Base-by-base conservation (phyloP, 2,329 filamentous ascomycete genomes). In the Diaporthe sp. region DNA sequence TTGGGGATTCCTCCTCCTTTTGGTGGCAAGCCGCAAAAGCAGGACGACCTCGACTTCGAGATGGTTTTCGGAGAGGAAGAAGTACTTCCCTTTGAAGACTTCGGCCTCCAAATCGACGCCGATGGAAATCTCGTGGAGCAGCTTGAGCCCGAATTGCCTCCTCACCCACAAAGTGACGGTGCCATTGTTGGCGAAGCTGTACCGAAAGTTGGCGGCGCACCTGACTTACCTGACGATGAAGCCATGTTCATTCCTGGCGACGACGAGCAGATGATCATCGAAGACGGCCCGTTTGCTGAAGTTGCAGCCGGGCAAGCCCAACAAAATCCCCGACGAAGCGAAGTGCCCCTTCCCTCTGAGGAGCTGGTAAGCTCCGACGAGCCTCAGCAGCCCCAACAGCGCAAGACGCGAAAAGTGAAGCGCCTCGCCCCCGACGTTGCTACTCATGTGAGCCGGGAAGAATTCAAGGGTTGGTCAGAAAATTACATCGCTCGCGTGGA, bases 401-500 rank as follows among this genome's bases (percentile, higher is more conserved):
- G 74, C 9, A 75, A 66, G 47, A 42, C 53, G 25, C 81, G 80
- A 12, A 80, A 78, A 7, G 79, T 79, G 42, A 81, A 79, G 55
- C 22, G 76, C 15, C 61, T 80, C 19, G 73, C 75, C 27, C 77
- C 78, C 9, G 83, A 85, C 58, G 76, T 79, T 12, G 77, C 78
- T 39, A 83, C 83, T 22, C 80, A 81, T 25, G 37, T 89, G 13
- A 78, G 84, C 13, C 78, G 82, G 73, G 78, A 76, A 17, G 81
- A 83, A 69, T 79, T 87, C 63, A 83, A 81, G 71, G 71, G 76
- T 7, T 89, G 87, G 88, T 79, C 81, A 69, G 72, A 76, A 1
- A 78, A 86, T 53, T 90, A 90, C 72, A 74, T 85, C 10, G 76
- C 81, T 15, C 92, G 92, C 76, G 95, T 94, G 90, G 78, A 82